Conservation (phyloP, 345 rosid genomes). For the Lepidium aucheri region DNA sequence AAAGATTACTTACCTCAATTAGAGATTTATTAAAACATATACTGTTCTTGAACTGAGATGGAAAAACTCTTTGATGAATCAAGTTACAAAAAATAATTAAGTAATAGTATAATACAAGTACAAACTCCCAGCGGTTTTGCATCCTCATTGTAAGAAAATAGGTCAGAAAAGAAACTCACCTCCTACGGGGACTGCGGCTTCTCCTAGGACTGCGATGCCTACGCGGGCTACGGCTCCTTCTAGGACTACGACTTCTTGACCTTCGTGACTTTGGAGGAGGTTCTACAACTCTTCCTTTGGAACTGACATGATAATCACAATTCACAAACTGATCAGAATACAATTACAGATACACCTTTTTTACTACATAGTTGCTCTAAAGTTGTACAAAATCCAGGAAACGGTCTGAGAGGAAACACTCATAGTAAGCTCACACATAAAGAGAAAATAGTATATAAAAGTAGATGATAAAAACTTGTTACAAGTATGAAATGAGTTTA, state of each 20-base stretch:
- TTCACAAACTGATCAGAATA: neutral
- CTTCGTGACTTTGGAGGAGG: constrained; percentile 29
- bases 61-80: neutral
- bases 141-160: neutral
- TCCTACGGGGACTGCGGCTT: constrained; percentile 45
- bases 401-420: neutral
- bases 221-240: constrained; percentile 24
- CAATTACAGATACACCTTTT: neutral
- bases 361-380: neutral
- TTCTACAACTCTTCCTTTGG: constrained; percentile 30
- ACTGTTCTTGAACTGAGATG: neutral
- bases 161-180: constrained; percentile 21
- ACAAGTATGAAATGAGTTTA: neutral
- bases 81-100: neutral
- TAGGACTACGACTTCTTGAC: constrained; percentile 49
- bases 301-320: constrained; percentile 23
- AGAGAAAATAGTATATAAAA: neutral
- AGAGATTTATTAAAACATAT: neutral
- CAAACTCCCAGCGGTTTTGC: neutral
- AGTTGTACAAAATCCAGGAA: neutral
- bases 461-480: too few relatives aligned
- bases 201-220: constrained; percentile 29
- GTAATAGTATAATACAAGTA: neutral
- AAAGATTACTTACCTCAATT: neutral
- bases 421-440: neutral